These are phyloP conservation scores for Westerdykella aurantiaca DNA, from an alignment of 2,329 filamentous ascomycete species.

Conservation along the genomic window DNA sequence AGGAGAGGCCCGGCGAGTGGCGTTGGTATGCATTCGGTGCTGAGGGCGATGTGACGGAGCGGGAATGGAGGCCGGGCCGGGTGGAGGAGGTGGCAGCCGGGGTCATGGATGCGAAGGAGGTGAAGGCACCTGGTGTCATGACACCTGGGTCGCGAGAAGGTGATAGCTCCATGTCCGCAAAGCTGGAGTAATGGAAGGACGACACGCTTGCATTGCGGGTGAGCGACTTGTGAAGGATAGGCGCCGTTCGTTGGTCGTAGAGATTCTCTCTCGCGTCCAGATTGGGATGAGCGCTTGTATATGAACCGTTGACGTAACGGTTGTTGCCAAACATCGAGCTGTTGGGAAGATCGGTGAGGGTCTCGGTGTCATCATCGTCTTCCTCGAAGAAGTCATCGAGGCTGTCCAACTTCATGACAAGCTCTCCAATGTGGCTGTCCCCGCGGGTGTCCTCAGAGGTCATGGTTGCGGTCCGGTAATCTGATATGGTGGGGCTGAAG, in stretches of 20 bases:
- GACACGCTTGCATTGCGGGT: conserved; percentile 63
- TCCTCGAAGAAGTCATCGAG: conserved; percentile 53
- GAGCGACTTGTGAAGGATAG: conserved; percentile 79
- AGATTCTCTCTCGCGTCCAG: conserved; percentile 73
- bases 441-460: conserved; percentile 74
- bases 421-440: conserved; percentile 71
- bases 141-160: conserved; percentile 48
- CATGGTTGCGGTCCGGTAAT: conserved; percentile 82
- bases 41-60: conserved; percentile 77
- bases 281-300: conserved; percentile 13
- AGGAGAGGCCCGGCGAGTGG: conserved; percentile 47
- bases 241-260: conserved; percentile 89
- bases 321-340: conserved; percentile 24
- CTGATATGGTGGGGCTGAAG: conserved; percentile 62
- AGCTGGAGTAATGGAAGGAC: conserved; percentile 75
- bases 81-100: conserved; percentile 14
- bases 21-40: conserved; percentile 44
- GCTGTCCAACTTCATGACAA: conserved; percentile 58
- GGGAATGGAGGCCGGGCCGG: conserved; percentile 66
- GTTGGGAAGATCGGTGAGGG: conserved; percentile 27
- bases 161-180: conserved; percentile 64
- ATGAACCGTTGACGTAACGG: conserved; percentile 24
- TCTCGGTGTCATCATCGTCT: conserved; percentile 38
- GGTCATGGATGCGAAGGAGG: conserved; percentile 27
- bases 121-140: conserved; percentile 55